A percentile compares a stretch with the other conserved stretches of the same genome.
phyloP scores from a whole-genome alignment of 495 filamentous ascomycete species.

The Hypoxylon lienhwacheense region DNA sequence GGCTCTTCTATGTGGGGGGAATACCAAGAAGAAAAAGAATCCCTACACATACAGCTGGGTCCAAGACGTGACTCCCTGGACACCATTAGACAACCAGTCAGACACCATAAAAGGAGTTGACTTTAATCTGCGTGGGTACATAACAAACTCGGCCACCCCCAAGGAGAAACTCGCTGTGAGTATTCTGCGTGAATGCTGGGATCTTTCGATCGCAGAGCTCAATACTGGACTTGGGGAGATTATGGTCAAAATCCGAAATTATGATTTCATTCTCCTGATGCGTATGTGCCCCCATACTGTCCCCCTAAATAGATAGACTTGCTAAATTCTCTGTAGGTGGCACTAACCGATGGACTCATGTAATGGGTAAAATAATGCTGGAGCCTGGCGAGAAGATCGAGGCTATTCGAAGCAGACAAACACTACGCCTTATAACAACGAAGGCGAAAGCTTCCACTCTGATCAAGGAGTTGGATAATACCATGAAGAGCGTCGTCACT shows the following conservation, averaged over 20 bases:
- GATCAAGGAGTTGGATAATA: slow-evolving; percentile 37
- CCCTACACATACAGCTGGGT: slow-evolving; percentile 36
- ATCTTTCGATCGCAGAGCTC: slow-evolving; percentile 37
- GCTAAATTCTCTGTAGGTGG: slow-evolving; percentile 38
- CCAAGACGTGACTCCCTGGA: slow-evolving; percentile 36
- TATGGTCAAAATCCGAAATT: slow-evolving; percentile 34
- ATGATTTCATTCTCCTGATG: slow-evolving; percentile 44
- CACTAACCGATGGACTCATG: slow-evolving; percentile 37
- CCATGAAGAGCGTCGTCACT: slow-evolving; percentile 7
- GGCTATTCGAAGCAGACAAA: slow-evolving; percentile 24
- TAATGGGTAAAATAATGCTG: slow-evolving; percentile 35
- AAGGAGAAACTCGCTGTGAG: slow-evolving; percentile 44
- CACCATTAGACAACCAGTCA: slow-evolving; percentile 25
- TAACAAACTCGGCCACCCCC: slow-evolving; percentile 18
- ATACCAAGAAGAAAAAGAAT: neutral
- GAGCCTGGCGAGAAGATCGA: slow-evolving; percentile 42
- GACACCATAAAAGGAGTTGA: slow-evolving; percentile 5
- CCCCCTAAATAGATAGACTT: neutral
- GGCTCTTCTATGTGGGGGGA: neutral
- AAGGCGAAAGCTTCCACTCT: slow-evolving; percentile 38
- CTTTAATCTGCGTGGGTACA: slow-evolving; percentile 32
- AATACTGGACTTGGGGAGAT: slow-evolving; percentile 39
- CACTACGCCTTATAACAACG: slow-evolving; percentile 42
- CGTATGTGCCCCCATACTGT: slow-evolving; percentile 33
- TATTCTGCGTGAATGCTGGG: slow-evolving; percentile 50